phyloP scores from a whole-genome alignment of 305 asterid species.

The Fraxinus nigra region DNA sequence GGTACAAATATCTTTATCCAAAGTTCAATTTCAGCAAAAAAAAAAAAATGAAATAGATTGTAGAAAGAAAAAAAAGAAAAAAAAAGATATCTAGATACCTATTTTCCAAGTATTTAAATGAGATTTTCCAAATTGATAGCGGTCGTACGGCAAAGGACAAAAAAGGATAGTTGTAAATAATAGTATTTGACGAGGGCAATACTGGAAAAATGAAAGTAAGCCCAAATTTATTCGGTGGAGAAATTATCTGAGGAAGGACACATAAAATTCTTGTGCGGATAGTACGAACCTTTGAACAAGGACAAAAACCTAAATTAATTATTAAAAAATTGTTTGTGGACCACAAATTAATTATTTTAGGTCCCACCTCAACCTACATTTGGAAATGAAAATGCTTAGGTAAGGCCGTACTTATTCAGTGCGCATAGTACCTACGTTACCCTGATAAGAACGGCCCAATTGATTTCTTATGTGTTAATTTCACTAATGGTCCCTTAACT shows the following conservation, averaged over 20 bases:
- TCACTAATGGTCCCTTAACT: not conserved
- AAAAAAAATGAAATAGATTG: not conserved
- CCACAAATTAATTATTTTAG: slow-evolving; percentile 6
- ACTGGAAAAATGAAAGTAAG: slow-evolving; percentile 28
- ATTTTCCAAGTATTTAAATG: not conserved
- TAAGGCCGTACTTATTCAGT: slow-evolving; percentile 58
- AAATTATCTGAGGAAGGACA: slow-evolving; percentile 78
- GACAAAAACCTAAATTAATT: not conserved
- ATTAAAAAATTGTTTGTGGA: not conserved
- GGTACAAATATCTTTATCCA: too few species aligned
- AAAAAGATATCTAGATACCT: not conserved
- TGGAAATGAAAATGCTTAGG: slow-evolving; percentile 5
- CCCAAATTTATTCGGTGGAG: slow-evolving; percentile 63
- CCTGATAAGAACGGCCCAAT: slow-evolving; percentile 56
- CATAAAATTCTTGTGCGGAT: slow-evolving; percentile 44
- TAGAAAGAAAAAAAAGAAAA: too few species aligned
- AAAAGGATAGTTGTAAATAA: slow-evolving; percentile 21
- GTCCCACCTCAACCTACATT: not conserved
- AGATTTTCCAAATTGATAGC: not conserved
- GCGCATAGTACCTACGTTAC: slow-evolving; percentile 34
- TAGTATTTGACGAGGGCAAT: slow-evolving; percentile 36
- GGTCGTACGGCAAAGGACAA: slow-evolving; percentile 72
- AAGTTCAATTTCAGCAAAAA: not conserved
- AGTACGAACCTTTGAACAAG: slow-evolving; percentile 43
- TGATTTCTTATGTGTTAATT: not conserved